phyloP scores from a whole-genome alignment of 768 basidiomycete genomes.

The Calocybe gangraenosa region DNA sequence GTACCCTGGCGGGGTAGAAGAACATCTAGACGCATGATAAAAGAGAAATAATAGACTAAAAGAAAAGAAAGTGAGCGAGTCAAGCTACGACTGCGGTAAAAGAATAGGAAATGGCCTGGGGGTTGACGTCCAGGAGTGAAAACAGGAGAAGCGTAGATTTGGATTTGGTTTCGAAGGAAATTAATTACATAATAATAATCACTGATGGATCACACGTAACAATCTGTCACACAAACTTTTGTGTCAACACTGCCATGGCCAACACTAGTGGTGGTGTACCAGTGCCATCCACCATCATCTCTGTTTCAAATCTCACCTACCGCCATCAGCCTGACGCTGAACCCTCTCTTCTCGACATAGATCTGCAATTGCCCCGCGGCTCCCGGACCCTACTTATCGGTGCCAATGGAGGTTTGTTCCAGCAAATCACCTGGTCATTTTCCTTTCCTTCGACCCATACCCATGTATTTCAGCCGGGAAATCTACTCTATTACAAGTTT shows the following conservation, averaged over 20 bases:
- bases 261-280: neutral
- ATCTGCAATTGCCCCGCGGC: slow-evolving; percentile 64
- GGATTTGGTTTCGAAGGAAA: slow-evolving; percentile 12
- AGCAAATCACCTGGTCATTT: slow-evolving; percentile 3
- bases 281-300: slow-evolving; percentile 36
- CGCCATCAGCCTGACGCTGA: slow-evolving; percentile 35
- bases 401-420: slow-evolving; percentile 81
- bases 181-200: slow-evolving; percentile 1
- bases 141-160: slow-evolving; percentile 12
- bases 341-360: slow-evolving; percentile 62
- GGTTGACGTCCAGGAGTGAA: too few relatives aligned
- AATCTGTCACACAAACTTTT: too few relatives aligned
- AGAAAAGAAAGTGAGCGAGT: slow-evolving; percentile 26
- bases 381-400: slow-evolving; percentile 86
- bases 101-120: slow-evolving; percentile 12
- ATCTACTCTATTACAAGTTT: slow-evolving; percentile 90
- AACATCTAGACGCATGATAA: slow-evolving; percentile 32
- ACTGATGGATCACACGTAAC: slow-evolving; percentile 7
- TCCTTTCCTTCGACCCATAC: slow-evolving; percentile 1
- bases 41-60: slow-evolving; percentile 7
- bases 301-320: slow-evolving; percentile 55
- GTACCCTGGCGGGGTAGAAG: slow-evolving; percentile 33
- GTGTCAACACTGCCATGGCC: slow-evolving; percentile 8
- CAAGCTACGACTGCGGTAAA: slow-evolving; percentile 14
- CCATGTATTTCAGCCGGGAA: slow-evolving; percentile 65